A percentile compares a stretch with the other conserved stretches of the same genome.
phyloP scores from a whole-genome alignment of 2,329 filamentous ascomycete genomes.

The Alternaria arborescens region DNA sequence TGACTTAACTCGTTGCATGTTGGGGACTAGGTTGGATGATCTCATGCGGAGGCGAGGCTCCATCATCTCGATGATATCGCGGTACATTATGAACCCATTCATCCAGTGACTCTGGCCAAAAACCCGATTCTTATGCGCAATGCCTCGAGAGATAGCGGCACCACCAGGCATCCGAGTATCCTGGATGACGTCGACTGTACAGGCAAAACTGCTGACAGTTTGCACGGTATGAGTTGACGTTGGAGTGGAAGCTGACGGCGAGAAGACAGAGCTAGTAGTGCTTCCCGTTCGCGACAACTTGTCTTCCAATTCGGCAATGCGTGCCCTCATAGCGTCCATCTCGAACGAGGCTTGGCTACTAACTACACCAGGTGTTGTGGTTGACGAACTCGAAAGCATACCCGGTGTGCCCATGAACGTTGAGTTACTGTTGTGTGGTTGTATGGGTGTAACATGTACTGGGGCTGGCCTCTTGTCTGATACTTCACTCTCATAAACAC shows the following conservation, averaged over 20 bases:
- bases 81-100: conserved; percentile 56
- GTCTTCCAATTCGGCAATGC: conserved; percentile 57
- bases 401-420: not conserved
- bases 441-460: not conserved
- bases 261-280: conserved; percentile 14
- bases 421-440: not conserved
- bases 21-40: conserved; percentile 45
- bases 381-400: not conserved
- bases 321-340: conserved; percentile 51
- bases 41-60: conserved; percentile 54
- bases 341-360: conserved; percentile 36
- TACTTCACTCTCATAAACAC: conserved; percentile 58
- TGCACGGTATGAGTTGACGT: conserved; percentile 45
- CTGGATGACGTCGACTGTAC: conserved; percentile 56
- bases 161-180: conserved; percentile 48
- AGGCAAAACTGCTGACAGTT: conserved; percentile 52
- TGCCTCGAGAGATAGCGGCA: conserved; percentile 51
- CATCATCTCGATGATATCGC: conserved; percentile 56
- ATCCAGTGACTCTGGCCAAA: conserved; percentile 68
- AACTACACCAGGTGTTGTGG: conserved; percentile 17
- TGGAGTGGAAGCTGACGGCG: conserved; percentile 15
- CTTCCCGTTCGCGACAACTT: conserved; percentile 36
- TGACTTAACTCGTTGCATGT: conserved; percentile 62
- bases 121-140: conserved; percentile 64
- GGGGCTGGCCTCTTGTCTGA: conserved; percentile 13